These are phyloP conservation scores for Rosa persica DNA, from an alignment of 306 rosid genomes.

Conservation along the genomic window DNA sequence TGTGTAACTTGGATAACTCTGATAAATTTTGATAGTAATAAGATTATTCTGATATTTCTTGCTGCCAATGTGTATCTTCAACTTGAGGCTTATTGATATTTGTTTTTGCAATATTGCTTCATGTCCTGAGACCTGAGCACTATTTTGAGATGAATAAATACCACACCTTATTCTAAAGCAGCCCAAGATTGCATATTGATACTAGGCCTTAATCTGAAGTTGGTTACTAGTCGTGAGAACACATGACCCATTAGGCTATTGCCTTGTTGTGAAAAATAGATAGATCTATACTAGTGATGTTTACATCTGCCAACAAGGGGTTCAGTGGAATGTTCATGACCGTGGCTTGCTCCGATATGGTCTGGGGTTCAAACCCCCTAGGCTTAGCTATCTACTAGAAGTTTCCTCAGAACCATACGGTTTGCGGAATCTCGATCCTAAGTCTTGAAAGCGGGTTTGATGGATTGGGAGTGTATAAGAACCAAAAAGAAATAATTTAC, in stretches of 20 bases:
- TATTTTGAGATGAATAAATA: neutral
- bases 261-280: neutral
- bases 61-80: slow-evolving; percentile 4
- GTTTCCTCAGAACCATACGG: neutral
- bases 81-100: neutral
- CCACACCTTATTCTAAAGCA: neutral
- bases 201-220: neutral
- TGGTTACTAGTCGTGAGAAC: neutral
- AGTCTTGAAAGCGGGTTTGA: neutral
- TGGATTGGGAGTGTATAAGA: neutral
- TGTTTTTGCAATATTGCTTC: neutral
- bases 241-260: neutral
- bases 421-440: neutral
- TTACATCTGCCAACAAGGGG: neutral
- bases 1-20: neutral
- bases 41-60: slow-evolving; percentile 10
- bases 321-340: neutral
- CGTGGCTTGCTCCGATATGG: neutral
- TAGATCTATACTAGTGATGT: neutral
- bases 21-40: neutral
- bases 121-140: neutral
- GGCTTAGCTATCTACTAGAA: neutral
- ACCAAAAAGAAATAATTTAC: neutral
- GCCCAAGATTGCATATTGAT: neutral
- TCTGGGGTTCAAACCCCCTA: neutral